Conservation (phyloP, 768 basidiomycete species). For the Rhizopogon vulgaris region DNA sequence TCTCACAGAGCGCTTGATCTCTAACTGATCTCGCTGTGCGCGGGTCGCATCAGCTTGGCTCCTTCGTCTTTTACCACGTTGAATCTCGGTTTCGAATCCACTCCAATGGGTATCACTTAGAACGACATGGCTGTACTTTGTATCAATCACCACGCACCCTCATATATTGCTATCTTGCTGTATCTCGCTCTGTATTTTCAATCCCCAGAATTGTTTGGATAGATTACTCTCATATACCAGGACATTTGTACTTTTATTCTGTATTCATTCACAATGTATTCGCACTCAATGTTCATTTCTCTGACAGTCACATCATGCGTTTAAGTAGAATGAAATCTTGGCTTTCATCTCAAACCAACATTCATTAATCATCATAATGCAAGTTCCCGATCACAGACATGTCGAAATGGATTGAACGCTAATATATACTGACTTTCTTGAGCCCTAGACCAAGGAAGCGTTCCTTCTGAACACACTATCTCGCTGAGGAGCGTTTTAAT, state of each 20-base stretch:
- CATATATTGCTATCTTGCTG: background rate
- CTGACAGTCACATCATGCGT: too few species aligned
- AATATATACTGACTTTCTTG: too few species aligned
- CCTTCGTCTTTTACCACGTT: background rate
- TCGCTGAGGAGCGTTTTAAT: too few species aligned
- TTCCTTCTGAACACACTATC: background rate
- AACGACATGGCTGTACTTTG: background rate
- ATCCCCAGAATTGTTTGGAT: background rate
- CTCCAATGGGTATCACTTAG: background rate
- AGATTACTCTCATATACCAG: background rate
- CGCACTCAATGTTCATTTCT: too few species aligned
- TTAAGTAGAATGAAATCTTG: too few species aligned
- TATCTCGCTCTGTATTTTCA: background rate
- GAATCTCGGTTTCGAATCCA: background rate
- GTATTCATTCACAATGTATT: background rate
- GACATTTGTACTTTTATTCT: background rate
- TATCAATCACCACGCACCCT: background rate
- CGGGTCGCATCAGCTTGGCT: background rate
- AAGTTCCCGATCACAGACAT: too few species aligned
- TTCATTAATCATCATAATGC: too few species aligned
- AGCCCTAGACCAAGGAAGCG: too few species aligned
- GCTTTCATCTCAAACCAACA: too few species aligned
- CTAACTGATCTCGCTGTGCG: background rate
- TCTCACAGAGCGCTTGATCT: slow-evolving; percentile 15
- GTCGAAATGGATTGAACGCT: too few species aligned